Percentiles rank a stretch among this genome's conserved stretches.
Conservation (phyloP, 2,329 filamentous ascomycete genomes). For the Hymenoscyphus albidus region DNA sequence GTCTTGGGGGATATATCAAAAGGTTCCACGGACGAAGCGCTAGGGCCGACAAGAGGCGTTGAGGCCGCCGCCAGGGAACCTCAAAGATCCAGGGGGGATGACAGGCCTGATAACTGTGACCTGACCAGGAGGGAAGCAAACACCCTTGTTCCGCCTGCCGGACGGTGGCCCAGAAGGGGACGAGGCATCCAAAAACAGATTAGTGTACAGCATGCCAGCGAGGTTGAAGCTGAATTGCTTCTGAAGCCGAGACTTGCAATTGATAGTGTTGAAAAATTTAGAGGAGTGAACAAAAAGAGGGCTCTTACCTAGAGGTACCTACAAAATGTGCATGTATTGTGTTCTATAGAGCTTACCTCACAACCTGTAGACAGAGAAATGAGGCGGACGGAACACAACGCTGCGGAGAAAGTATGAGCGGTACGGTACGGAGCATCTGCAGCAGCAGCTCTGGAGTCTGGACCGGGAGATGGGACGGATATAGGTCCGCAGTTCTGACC, state of each 20-base stretch:
- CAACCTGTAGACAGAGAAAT: not conserved
- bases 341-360: not conserved
- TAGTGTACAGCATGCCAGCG: constrained; percentile 16
- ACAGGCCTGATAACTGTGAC: not conserved
- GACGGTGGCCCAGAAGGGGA: constrained; percentile 23
- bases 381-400: constrained; percentile 1
- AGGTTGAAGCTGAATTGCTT: not conserved
- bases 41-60: constrained; percentile 11
- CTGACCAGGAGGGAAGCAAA: constrained; percentile 18
- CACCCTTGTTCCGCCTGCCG: constrained; percentile 25
- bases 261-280: not conserved
- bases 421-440: constrained; percentile 7
- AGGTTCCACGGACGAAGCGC: constrained; percentile 24
- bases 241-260: constrained; percentile 1
- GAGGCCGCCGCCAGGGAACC: constrained; percentile 8
- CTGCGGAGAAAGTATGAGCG: constrained; percentile 6
- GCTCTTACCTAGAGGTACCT: not conserved
- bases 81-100: not conserved
- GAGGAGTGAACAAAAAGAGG: not conserved
- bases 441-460: constrained; percentile 1
- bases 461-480: constrained; percentile 1
- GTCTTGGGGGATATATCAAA: constrained; percentile 28
- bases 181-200: constrained; percentile 21
- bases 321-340: not conserved
- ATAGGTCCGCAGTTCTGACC: not conserved